phyloP scores from a whole-genome alignment of 1,284 basidiomycete genomes.

The Thecaphora thlaspeos region DNA sequence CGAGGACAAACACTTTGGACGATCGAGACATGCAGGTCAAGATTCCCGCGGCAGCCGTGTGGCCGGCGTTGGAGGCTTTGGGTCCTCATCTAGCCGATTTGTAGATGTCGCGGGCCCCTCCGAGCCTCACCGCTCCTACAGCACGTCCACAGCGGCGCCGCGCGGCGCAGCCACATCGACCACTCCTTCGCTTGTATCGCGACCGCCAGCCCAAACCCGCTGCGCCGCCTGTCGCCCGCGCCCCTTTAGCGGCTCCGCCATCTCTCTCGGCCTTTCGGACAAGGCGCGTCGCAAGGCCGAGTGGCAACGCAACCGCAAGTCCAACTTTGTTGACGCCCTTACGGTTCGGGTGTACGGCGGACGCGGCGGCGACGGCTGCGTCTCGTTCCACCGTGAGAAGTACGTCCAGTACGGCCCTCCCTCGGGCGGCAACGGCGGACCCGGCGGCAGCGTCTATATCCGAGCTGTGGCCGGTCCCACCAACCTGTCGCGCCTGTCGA shows the following conservation, averaged over 20 bases:
- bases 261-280: background rate
- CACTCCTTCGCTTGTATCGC: background rate
- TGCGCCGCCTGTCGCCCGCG: background rate
- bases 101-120: too few relatives aligned
- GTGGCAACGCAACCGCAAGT: slow-evolving; percentile 39
- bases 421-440: slow-evolving; percentile 53
- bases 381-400: slow-evolving; percentile 55
- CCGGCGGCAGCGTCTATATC: slow-evolving; percentile 50
- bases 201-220: too few relatives aligned
- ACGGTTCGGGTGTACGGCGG: slow-evolving; percentile 41
- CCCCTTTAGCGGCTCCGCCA: slow-evolving; percentile 10
- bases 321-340: slow-evolving; percentile 52
- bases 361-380: slow-evolving; percentile 55
- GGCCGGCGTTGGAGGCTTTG: too few relatives aligned
- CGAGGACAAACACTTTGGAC: too few relatives aligned
- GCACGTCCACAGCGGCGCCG: too few relatives aligned
- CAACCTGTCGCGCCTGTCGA: slow-evolving; percentile 44
- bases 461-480: slow-evolving; percentile 39
- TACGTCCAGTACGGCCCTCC: slow-evolving; percentile 54
- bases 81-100: too few relatives aligned
- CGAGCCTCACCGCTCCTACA: too few relatives aligned
- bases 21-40: too few relatives aligned
- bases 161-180: too few relatives aligned
- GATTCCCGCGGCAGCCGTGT: too few relatives aligned
- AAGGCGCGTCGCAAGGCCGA: slow-evolving; percentile 42